Percentiles rank a stretch among this genome's conserved stretches.
phyloP scores from a whole-genome alignment of 208 protist species.

The Trichomonas gallinae region DNA sequence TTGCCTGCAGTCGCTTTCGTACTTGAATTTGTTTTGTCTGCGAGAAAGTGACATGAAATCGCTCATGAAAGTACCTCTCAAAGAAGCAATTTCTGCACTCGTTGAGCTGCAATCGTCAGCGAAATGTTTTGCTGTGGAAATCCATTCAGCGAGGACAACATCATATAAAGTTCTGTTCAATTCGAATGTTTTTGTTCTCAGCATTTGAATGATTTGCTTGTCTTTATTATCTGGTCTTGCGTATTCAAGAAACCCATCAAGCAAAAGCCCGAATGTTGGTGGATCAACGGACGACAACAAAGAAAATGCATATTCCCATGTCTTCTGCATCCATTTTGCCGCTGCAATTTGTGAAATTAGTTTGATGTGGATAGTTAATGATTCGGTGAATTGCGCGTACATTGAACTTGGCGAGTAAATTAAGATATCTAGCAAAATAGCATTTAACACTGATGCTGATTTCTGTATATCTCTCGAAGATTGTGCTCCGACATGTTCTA shows the following conservation, averaged over 20 bases:
- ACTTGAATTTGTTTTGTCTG: background rate
- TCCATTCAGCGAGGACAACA: background rate
- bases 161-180: background rate
- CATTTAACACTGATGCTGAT: background rate
- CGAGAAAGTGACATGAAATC: background rate
- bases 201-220: background rate
- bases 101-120: background rate
- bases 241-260: background rate
- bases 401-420: background rate
- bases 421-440: background rate
- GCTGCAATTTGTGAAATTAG: background rate
- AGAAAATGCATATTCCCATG: background rate
- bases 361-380: background rate
- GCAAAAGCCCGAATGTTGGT: background rate
- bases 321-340: background rate
- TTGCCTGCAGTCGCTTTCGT: background rate
- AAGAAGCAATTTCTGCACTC: background rate
- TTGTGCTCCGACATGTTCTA: background rate
- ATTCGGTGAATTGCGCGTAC: background rate
- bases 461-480: background rate
- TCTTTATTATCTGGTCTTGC: background rate
- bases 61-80: background rate
- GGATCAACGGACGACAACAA: background rate
- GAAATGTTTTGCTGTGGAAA: background rate
- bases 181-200: background rate